Percentiles rank a stretch among this genome's conserved stretches.
Conservation (phyloP, 805 yeast genomes). For the Starmerella apicola region DNA sequence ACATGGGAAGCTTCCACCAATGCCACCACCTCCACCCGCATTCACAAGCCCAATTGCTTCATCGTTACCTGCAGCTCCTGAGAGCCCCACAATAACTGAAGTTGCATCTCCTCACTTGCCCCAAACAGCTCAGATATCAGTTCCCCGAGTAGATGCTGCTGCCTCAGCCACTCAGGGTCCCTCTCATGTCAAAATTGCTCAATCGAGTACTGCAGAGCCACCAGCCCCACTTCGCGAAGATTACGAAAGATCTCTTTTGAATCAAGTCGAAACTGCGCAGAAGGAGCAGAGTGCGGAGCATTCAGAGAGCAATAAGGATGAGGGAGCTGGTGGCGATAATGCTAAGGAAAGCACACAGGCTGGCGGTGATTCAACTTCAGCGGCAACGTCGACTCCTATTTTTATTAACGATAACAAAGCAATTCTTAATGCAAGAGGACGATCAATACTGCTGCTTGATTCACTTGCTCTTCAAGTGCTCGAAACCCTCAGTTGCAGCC, state of each 20-base stretch:
- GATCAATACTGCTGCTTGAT: conserved; percentile 54
- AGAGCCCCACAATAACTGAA: neutral
- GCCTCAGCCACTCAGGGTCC: neutral
- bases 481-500: conserved; percentile 49
- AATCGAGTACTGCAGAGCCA: neutral
- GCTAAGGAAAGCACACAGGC: neutral
- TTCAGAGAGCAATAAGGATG: too few species aligned
- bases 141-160: too few species aligned
- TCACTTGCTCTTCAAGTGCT: conserved; percentile 71
- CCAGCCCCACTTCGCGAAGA: conserved; percentile 3
- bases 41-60: conserved; percentile 16
- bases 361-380: too few species aligned
- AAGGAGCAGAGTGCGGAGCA: too few species aligned
- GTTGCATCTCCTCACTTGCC: too few species aligned
- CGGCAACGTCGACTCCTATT: neutral
- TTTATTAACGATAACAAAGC: conserved; percentile 12
- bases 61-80: conserved; percentile 1
- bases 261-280: conserved; percentile 12
- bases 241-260: conserved; percentile 12
- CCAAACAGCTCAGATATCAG: too few species aligned
- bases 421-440: conserved; percentile 13
- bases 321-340: neutral
- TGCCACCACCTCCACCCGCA: conserved; percentile 20
- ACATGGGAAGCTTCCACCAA: conserved; percentile 15
- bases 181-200: too few species aligned